Percentiles rank a stretch among this genome's conserved stretches.
Evolutionary conservation across 768 basidiomycete species (phyloP).

Genomic region (Amanita fuliginea): DNA sequence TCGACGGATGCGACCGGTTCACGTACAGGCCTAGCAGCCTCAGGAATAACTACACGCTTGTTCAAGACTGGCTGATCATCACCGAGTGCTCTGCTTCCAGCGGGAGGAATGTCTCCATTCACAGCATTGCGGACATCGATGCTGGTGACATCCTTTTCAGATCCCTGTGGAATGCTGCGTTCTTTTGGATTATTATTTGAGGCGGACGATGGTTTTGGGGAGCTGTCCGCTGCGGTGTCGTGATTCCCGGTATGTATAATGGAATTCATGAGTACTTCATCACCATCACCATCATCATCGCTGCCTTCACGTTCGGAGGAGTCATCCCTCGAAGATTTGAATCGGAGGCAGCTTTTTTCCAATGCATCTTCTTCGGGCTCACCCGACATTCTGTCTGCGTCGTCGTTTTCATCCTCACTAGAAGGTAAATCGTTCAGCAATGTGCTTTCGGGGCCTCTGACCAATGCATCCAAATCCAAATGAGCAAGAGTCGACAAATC

Average conservation of each 20-base stretch:
- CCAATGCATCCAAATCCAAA: conserved; percentile 24
- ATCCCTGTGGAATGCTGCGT: neutral
- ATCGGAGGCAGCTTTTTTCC: conserved; percentile 17
- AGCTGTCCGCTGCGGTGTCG: neutral
- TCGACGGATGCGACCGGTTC: neutral
- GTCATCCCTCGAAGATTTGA: conserved; percentile 14
- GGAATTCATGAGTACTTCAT: conserved; percentile 1
- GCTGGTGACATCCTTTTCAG: neutral
- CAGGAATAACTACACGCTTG: no score
- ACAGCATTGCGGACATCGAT: neutral
- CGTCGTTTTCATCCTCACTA: conserved; percentile 20
- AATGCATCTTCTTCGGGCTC: conserved; percentile 22
- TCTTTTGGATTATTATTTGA: no score
- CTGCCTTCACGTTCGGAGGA: conserved; percentile 27
- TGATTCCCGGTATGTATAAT: neutral
- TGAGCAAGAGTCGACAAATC: conserved; percentile 13
- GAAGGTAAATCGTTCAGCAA: conserved; percentile 25
- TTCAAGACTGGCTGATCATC: no score
- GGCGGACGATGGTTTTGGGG: neutral
- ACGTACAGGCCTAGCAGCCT: neutral
- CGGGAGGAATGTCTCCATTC: neutral
- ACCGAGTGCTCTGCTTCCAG: neutral
- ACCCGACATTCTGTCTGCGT: conserved; percentile 29
- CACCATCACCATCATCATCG: conserved; percentile 19
- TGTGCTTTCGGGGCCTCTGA: conserved; percentile 25